These are phyloP conservation scores for Cadophora sp. DNA, from an alignment of 2,329 filamentous ascomycete genomes.

Conservation along the genomic window DNA sequence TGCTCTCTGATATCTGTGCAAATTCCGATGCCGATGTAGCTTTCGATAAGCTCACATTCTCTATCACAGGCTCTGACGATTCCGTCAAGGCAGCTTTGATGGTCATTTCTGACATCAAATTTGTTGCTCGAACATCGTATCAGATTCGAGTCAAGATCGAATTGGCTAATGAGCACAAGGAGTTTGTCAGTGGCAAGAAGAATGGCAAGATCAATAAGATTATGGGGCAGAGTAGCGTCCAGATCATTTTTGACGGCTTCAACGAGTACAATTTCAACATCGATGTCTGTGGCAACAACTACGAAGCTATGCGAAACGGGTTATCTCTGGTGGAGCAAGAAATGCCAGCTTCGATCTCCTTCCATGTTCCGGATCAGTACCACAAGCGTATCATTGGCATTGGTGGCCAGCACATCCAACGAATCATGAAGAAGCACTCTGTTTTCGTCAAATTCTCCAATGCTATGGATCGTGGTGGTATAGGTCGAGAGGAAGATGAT, in stretches of 20 bases:
- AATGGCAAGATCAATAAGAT: constrained; percentile 99
- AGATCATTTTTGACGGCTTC: constrained; percentile 99
- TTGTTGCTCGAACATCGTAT: constrained; percentile 85
- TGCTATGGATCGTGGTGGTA: constrained; percentile 91
- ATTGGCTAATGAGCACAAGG: constrained; percentile 98
- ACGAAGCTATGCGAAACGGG: constrained; percentile 93
- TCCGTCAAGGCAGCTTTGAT: constrained; percentile 94
- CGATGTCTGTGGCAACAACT: constrained; percentile 90
- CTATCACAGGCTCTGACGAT: constrained; percentile 94
- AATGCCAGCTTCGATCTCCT: constrained; percentile 98
- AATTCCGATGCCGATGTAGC: constrained; percentile 95
- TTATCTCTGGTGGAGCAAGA: constrained; percentile 95
- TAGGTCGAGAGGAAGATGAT: constrained; percentile 95
- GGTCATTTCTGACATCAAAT: constrained; percentile 90
- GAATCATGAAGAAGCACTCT: constrained; percentile 99
- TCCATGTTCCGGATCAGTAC: constrained; percentile 98
- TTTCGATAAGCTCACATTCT: constrained; percentile 93
- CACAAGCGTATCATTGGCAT: constrained; percentile 99
- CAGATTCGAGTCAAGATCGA: constrained; percentile 98
- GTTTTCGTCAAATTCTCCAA: constrained; percentile 99
- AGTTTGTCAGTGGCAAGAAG: constrained; percentile 99
- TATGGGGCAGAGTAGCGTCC: constrained; percentile 98
- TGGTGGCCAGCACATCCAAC: constrained; percentile 96
- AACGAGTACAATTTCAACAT: constrained; percentile 99
- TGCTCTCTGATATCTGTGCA: constrained; percentile 94